Evolutionary conservation across 2,329 filamentous ascomycete genomes (phyloP).

Genomic region (Immersiporthe knoxdaviesiana): DNA sequence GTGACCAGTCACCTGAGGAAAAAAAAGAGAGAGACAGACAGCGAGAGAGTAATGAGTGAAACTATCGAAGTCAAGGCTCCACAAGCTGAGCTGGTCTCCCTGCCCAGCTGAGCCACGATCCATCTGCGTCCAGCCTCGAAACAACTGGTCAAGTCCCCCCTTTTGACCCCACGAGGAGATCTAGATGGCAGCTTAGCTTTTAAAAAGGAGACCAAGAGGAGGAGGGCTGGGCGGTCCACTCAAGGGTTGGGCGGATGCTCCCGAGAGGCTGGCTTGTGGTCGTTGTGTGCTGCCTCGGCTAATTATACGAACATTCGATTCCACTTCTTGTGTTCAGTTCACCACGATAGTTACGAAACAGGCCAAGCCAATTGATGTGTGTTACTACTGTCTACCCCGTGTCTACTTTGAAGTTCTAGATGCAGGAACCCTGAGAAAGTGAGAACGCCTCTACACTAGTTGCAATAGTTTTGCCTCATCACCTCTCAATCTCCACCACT

Average conservation of each 20-base stretch:
- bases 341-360: not conserved
- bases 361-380: not conserved
- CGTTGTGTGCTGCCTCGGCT: not conserved
- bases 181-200: not conserved
- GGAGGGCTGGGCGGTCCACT: not conserved
- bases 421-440: not conserved
- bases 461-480: not conserved
- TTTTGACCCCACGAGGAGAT: not conserved
- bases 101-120: not conserved
- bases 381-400: not conserved
- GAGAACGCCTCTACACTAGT: slow-evolving; percentile 1
- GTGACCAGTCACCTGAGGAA: not conserved
- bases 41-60: not conserved
- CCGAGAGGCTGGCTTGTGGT: not conserved
- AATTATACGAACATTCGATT: not conserved
- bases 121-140: not conserved
- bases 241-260: no score
- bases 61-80: not conserved
- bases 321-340: not conserved
- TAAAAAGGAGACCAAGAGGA: not conserved
- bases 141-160: not conserved
- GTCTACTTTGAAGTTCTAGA: not conserved
- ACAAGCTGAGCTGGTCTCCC: slow-evolving; percentile 3
- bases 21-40: not conserved
- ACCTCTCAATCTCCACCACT: not conserved